Percentiles rank a stretch among this genome's conserved stretches.
phyloP scores from a whole-genome alignment of 176 grass and related monocot species.

The Pontederia paniculata region DNA sequence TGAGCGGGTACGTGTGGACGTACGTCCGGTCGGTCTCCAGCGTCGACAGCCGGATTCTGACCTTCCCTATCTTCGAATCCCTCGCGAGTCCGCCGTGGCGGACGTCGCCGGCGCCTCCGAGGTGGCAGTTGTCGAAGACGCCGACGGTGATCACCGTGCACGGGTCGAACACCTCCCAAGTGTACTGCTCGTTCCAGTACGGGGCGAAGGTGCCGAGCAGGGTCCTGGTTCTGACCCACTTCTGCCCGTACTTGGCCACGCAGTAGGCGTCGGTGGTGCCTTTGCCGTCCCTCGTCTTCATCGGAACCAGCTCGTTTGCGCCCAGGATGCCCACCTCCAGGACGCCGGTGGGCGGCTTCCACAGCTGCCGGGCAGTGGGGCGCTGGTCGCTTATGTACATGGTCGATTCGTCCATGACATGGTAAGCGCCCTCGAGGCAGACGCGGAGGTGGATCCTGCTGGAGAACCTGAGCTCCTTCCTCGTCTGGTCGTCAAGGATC shows the following conservation, averaged over 20 bases:
- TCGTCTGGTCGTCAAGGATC: conserved; percentile 3
- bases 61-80: conserved; percentile 5
- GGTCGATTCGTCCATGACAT: conserved; percentile 17
- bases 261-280: conserved; percentile 21
- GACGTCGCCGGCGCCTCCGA: not conserved
- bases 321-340: conserved; percentile 19
- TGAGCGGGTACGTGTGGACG: conserved; percentile 8
- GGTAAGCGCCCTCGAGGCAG: conserved; percentile 21
- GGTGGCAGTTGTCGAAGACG: conserved; percentile 17
- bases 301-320: conserved; percentile 7
- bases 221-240: conserved; percentile 16
- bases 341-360: conserved; percentile 14
- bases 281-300: conserved; percentile 10
- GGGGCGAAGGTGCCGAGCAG: conserved; percentile 8
- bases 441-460: conserved; percentile 17
- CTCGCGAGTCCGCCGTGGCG: not conserved
- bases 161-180: conserved; percentile 17
- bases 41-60: conserved; percentile 18
- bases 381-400: conserved; percentile 23
- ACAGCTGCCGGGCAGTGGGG: conserved; percentile 15
- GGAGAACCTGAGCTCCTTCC: conserved; percentile 19
- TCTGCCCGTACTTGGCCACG: conserved; percentile 21
- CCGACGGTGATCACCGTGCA: conserved; percentile 18
- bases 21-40: conserved; percentile 13
- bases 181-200: conserved; percentile 21